A percentile compares a stretch with the other conserved stretches of the same genome.
These are phyloP conservation scores for Lactarius sanguifluus DNA, from an alignment of 768 basidiomycete genomes.

Conservation along the genomic window DNA sequence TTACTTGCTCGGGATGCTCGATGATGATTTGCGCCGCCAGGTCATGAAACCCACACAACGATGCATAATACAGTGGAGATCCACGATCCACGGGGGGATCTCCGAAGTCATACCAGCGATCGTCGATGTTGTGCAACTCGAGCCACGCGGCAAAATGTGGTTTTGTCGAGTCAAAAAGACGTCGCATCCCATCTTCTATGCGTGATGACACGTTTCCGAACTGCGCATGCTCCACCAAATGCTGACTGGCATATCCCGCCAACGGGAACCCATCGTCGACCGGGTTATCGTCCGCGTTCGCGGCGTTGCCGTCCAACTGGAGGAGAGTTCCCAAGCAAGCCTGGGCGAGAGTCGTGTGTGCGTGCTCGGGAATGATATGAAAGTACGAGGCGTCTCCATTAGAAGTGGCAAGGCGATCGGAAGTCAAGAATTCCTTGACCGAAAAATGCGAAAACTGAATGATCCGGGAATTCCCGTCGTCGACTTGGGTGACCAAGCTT, in stretches of 20 bases:
- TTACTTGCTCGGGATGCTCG: neutral
- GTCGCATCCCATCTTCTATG: neutral
- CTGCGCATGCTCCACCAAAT: neutral
- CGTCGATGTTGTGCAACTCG: neutral
- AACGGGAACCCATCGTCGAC: neutral
- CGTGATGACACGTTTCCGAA: neutral
- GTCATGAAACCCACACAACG: neutral
- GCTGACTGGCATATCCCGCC: neutral
- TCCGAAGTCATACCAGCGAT: neutral
- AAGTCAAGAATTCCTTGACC: neutral
- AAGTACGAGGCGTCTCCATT: neutral
- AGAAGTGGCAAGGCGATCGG: neutral
- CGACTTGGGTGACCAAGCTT: neutral
- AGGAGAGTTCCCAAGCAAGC: neutral
- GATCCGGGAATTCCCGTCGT: neutral
- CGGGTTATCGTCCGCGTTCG: no score
- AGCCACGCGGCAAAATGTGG: neutral
- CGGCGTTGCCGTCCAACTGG: neutral
- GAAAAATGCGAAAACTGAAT: neutral
- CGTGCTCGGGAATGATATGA: neutral
- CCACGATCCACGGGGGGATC: accelerated
- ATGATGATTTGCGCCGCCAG: neutral
- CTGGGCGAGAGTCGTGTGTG: neutral
- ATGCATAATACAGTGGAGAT: neutral
- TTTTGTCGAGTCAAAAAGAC: neutral